A percentile compares a stretch with the other conserved stretches of the same genome.
Evolutionary conservation across 2,329 filamentous ascomycete species (phyloP).

Genomic region (Teratosphaeria destructans): DNA sequence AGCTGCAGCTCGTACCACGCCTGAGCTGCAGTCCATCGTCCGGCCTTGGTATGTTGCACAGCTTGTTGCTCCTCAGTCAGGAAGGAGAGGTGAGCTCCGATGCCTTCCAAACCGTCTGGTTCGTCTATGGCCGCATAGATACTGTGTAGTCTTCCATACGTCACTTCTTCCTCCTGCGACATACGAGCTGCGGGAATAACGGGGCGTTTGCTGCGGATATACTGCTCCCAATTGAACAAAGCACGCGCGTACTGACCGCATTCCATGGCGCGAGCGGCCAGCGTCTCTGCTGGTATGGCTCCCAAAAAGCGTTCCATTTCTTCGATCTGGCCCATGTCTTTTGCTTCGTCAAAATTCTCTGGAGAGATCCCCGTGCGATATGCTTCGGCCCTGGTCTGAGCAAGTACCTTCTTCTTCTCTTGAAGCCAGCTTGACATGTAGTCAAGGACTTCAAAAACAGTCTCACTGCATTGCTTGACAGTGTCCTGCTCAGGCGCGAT

Average conservation of each 20-base stretch:
- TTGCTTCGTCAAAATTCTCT: conserved; percentile 41
- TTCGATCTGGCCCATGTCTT: conserved; percentile 44
- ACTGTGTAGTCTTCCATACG: conserved; percentile 62
- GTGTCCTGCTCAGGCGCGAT: conserved; percentile 55
- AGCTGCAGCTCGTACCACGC: conserved; percentile 95
- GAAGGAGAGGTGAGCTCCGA: conserved; percentile 75
- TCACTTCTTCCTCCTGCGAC: conserved; percentile 34
- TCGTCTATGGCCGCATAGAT: conserved; percentile 98
- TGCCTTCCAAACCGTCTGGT: conserved; percentile 89
- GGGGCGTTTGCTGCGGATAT: conserved; percentile 51
- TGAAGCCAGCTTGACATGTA: conserved; percentile 88
- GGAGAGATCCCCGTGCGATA: conserved; percentile 34
- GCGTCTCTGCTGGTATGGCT: conserved; percentile 59
- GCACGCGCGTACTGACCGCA: conserved; percentile 89
- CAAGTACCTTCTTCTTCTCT: conserved; percentile 51
- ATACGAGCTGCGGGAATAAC: conserved; percentile 31
- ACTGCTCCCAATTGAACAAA: conserved; percentile 88
- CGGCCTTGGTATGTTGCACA: conserved; percentile 82
- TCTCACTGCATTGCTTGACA: conserved; percentile 80
- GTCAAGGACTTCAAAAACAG: conserved; percentile 80
- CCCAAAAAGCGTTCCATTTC: conserved; percentile 63
- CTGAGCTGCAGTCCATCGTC: conserved; percentile 86
- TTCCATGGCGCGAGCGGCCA: conserved; percentile 77
- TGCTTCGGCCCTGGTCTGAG: conserved; percentile 31
- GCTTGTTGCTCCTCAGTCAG: conserved; percentile 92